These are phyloP conservation scores for Candida argentea DNA, from an alignment of 805 yeast species.

Conservation along the genomic window DNA sequence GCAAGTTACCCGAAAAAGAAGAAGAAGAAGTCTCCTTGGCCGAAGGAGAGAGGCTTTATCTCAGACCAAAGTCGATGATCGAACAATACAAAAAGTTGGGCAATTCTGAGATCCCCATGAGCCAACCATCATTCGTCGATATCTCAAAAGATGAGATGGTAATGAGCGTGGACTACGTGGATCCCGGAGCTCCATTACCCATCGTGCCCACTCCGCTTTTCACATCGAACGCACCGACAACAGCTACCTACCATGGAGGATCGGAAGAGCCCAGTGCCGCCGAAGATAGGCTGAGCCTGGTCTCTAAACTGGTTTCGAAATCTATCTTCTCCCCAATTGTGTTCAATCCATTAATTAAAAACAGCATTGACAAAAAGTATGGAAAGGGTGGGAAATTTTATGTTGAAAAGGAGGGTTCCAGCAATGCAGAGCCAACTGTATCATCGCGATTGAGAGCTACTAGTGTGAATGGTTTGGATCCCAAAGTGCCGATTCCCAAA, in stretches of 20 bases:
- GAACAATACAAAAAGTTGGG: too few relatives aligned
- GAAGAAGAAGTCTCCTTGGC: neutral
- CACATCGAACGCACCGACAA: slow-evolving; percentile 1
- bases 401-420: slow-evolving; percentile 32
- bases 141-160: slow-evolving; percentile 55
- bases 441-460: too few relatives aligned
- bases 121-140: slow-evolving; percentile 26
- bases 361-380: slow-evolving; percentile 76
- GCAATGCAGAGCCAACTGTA: slow-evolving; percentile 12
- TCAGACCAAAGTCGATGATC: neutral
- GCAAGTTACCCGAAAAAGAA: neutral
- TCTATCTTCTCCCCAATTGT: slow-evolving; percentile 76
- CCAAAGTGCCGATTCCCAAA: too few relatives aligned
- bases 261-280: neutral
- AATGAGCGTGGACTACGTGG: slow-evolving; percentile 42
- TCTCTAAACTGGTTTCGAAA: slow-evolving; percentile 10
- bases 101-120: neutral
- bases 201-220: slow-evolving; percentile 39
- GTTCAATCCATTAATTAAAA: slow-evolving; percentile 71
- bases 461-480: slow-evolving; percentile 17
- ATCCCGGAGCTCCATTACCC: slow-evolving; percentile 82
- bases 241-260: too few relatives aligned
- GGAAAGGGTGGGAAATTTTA: slow-evolving; percentile 86
- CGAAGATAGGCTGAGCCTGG: neutral
- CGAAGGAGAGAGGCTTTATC: neutral